These are phyloP conservation scores for Fraxinus floribunda DNA, from an alignment of 305 asterid species.

Conservation along the genomic window DNA sequence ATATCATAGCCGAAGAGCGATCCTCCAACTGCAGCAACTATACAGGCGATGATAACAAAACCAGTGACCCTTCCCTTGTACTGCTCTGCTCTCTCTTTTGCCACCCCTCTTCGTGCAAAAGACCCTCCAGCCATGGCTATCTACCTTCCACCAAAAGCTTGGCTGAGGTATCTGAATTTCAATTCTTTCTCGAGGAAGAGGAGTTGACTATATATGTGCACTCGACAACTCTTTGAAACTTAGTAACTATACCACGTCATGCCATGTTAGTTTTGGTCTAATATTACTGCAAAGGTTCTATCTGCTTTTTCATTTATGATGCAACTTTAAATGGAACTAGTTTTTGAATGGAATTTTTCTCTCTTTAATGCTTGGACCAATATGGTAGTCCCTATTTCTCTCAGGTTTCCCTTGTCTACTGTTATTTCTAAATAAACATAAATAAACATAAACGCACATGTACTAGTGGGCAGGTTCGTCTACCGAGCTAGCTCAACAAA, in stretches of 20 bases:
- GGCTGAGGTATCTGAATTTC: constrained; percentile 1
- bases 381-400: not conserved
- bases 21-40: constrained; percentile 52
- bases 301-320: not conserved
- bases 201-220: not conserved
- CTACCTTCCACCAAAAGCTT: not conserved
- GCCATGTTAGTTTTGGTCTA: not conserved
- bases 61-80: constrained; percentile 45
- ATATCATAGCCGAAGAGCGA: constrained; percentile 60
- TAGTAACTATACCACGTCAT: not conserved
- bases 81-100: constrained; percentile 47
- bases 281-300: not conserved
- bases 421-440: not conserved
- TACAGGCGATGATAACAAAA: constrained; percentile 44
- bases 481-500: not conserved
- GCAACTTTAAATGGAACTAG: not conserved
- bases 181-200: not conserved
- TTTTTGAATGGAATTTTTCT: not conserved
- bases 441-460: not conserved
- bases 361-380: not conserved
- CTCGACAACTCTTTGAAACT: not conserved
- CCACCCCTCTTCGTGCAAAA: constrained; percentile 34
- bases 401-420: not conserved
- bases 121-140: constrained; percentile 47
- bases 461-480: not conserved